phyloP scores from a whole-genome alignment of 2,329 filamentous ascomycete species.

The Paecilomyces sp. region DNA sequence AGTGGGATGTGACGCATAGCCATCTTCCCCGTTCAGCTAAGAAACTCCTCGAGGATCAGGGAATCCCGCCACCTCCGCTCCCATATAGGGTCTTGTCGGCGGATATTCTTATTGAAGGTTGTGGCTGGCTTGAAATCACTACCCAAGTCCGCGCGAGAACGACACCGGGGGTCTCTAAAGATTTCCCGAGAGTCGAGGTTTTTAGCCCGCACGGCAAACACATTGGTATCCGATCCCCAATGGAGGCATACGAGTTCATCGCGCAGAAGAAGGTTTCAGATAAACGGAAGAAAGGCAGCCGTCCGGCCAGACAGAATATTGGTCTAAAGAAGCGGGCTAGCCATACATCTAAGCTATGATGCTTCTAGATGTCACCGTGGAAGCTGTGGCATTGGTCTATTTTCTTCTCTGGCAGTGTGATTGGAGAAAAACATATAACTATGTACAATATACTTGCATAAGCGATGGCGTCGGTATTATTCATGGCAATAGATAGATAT shows the following conservation, averaged over 20 bases:
- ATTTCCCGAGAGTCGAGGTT: constrained; percentile 70
- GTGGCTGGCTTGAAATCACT: constrained; percentile 86
- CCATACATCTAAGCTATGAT: constrained; percentile 9
- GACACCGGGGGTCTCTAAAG: constrained; percentile 21
- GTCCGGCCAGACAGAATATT: constrained; percentile 16
- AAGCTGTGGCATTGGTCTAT: neutral
- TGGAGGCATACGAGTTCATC: constrained; percentile 27
- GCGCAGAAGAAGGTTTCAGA: constrained; percentile 23
- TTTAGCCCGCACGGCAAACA: constrained; percentile 81
- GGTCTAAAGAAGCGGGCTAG: constrained; percentile 14
- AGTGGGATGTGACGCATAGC: constrained; percentile 74
- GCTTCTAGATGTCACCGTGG: constrained; percentile 9
- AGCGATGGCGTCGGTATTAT: neutral
- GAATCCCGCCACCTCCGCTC: constrained; percentile 44
- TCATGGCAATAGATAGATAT: neutral
- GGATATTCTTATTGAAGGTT: constrained; percentile 84
- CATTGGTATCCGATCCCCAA: constrained; percentile 43
- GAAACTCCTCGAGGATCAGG: constrained; percentile 58
- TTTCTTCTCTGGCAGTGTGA: neutral
- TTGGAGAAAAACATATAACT: neutral
- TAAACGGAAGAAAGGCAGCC: constrained; percentile 16
- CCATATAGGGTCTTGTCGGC: constrained; percentile 73
- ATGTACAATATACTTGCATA: neutral
- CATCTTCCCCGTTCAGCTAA: constrained; percentile 67
- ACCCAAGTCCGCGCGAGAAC: constrained; percentile 65